A percentile compares a stretch with the other conserved stretches of the same genome.
Evolutionary conservation across 2,329 filamentous ascomycete species (phyloP).

Genomic region (Arthrobotrys sphaeroides): DNA sequence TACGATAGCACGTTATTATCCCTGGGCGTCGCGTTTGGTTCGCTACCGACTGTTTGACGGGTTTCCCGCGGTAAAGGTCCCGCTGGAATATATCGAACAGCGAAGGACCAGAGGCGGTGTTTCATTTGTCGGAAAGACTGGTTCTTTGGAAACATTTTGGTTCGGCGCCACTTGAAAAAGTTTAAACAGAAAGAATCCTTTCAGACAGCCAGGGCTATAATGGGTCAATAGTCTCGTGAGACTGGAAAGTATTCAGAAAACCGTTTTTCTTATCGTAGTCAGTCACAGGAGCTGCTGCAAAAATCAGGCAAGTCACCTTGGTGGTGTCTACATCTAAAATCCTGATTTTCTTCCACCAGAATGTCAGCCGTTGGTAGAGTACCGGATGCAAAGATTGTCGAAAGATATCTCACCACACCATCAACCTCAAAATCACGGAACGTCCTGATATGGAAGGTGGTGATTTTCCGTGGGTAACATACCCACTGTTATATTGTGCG

Average conservation of each 20-base stretch:
- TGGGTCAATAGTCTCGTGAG: constrained; percentile 38
- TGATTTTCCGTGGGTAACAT: constrained; percentile 30
- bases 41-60: constrained; percentile 15
- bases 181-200: constrained; percentile 21
- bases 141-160: not conserved
- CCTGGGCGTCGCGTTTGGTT: constrained; percentile 23
- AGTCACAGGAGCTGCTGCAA: constrained; percentile 14
- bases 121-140: constrained; percentile 9
- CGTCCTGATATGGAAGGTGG: constrained; percentile 48
- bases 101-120: not conserved
- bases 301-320: constrained; percentile 17
- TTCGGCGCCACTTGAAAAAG: not conserved
- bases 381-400: not conserved
- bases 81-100: not conserved
- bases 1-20: constrained; percentile 39
- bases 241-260: not conserved
- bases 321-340: not conserved
- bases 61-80: constrained; percentile 16
- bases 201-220: constrained; percentile 11
- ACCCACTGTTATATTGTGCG: constrained; percentile 9
- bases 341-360: constrained; percentile 5
- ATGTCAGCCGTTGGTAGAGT: not conserved
- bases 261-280: constrained; percentile 19
- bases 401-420: constrained; percentile 25
- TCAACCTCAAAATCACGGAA: constrained; percentile 24